Evolutionary conservation across 805 yeast genomes (phyloP), one percentile per base, ranked within the genome.

Genomic region (Candida boleticola): DNA sequence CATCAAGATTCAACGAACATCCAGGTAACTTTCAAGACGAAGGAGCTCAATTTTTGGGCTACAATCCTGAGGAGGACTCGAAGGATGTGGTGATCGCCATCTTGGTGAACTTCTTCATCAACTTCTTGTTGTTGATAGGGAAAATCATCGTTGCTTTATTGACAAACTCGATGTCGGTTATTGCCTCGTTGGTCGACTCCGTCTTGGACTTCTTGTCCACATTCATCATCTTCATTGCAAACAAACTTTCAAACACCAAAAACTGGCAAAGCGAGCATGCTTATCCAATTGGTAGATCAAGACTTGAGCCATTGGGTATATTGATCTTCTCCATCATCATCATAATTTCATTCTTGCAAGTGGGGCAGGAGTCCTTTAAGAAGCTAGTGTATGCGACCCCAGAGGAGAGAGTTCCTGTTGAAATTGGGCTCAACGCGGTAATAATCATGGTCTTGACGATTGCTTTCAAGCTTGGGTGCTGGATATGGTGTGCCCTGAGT

Each of bases 131-230:
- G 40, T 63, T 85, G 39, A 33, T 75, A 1, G 89, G 86, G 2
- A 85, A 85, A 54, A 44, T 73, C 3, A 64, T 73, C 10, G 88
- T 83, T 19, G 79, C 82, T 1, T 47, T 78, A n/a, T 63, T 81
- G 55, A 82, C 92, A 0, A 73, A 68, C 54, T 86, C 95, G 9
- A 77, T 86, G 48, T 85, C 93, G 5, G 77, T 86, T 37, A 67
- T 85, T 39, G 95, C 95, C 0, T 85, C 93, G 1, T 73, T 85
- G 47, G 82, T 86, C 31, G 95, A 85, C 63, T 85, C 92, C 2
- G 67, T 80, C 0, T 71, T 85, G 47, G 95, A 86, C 54, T 80
- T 85, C 41, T 60, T 85, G 42, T 84, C 90, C 14, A 85, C 93
- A 0, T 65, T 83, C 44, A 85, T 86, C 49, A 86, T 86, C 38